Evolutionary conservation across 2,329 filamentous ascomycete genomes (phyloP).

Genomic region (Didymella exigua): DNA sequence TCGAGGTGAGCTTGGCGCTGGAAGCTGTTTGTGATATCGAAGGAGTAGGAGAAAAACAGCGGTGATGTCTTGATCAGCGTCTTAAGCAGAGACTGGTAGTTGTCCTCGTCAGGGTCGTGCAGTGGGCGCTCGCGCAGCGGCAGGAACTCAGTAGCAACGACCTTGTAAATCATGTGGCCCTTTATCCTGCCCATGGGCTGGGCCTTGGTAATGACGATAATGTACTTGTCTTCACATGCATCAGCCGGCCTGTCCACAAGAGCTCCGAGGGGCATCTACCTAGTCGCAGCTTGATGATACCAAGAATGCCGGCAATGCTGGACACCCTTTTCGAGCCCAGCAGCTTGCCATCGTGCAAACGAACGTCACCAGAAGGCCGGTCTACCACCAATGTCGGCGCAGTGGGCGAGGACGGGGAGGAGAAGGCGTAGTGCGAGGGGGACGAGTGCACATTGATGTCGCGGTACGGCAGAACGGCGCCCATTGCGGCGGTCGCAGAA

Average conservation of each 20-base stretch:
- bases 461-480: slow-evolving; percentile 73
- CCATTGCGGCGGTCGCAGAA: slow-evolving; percentile 49
- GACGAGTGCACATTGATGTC: slow-evolving; percentile 98
- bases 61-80: slow-evolving; percentile 80
- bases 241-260: slow-evolving; percentile 21
- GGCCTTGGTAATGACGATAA: slow-evolving; percentile 94
- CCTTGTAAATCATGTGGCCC: slow-evolving; percentile 95
- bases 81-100: slow-evolving; percentile 82
- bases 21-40: slow-evolving; percentile 96
- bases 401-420: slow-evolving; percentile 89
- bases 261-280: slow-evolving; percentile 59
- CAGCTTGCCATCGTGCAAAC: slow-evolving; percentile 79
- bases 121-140: slow-evolving; percentile 91
- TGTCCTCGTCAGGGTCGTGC: slow-evolving; percentile 92
- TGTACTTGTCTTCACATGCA: slow-evolving; percentile 76
- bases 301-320: slow-evolving; percentile 92
- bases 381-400: slow-evolving; percentile 88
- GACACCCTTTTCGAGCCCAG: slow-evolving; percentile 82
- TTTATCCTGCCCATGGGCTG: slow-evolving; percentile 88
- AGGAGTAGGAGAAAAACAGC: slow-evolving; percentile 98
- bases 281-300: slow-evolving; percentile 89
- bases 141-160: slow-evolving; percentile 88
- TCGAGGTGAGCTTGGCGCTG: slow-evolving; percentile 87
- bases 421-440: slow-evolving; percentile 91
- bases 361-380: slow-evolving; percentile 86